These are phyloP conservation scores for Leptodontidium sp. DNA, from an alignment of 2,329 filamentous ascomycete species.

Conservation along the genomic window DNA sequence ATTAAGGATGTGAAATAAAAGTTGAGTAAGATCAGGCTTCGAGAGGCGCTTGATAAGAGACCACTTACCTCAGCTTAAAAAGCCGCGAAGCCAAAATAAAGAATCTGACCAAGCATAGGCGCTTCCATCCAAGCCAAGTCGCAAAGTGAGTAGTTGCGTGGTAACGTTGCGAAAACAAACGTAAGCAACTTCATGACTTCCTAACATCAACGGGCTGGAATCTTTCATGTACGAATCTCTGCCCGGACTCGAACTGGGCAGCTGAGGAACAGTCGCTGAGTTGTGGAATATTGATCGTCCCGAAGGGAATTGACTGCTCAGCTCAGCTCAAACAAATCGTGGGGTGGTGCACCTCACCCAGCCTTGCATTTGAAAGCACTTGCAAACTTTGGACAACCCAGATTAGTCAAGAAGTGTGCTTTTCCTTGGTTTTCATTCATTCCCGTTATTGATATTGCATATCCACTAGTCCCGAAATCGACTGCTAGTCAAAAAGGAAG, in stretches of 20 bases:
- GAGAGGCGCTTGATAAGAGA: neutral
- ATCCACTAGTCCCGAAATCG: neutral
- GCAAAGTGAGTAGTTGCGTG: neutral
- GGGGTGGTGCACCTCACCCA: neutral
- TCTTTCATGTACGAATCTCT: neutral
- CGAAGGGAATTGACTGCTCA: neutral
- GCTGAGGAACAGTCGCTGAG: neutral
- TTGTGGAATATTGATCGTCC: neutral
- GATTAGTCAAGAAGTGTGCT: neutral
- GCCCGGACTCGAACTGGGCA: neutral
- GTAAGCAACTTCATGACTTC: neutral
- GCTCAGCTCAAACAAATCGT: neutral
- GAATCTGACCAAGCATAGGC: constrained; percentile 1
- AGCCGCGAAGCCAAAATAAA: neutral
- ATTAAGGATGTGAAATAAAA: neutral
- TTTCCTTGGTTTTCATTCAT: neutral
- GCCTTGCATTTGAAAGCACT: neutral
- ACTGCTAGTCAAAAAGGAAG: neutral
- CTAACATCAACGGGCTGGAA: neutral
- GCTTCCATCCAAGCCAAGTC: neutral
- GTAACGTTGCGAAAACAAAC: neutral
- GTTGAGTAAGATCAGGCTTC: neutral
- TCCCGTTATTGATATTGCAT: neutral
- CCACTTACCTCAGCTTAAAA: neutral
- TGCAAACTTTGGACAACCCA: neutral